Evolutionary conservation across 371 early-diverging fungal species (phyloP).

Genomic region (Nematocida sp.): DNA sequence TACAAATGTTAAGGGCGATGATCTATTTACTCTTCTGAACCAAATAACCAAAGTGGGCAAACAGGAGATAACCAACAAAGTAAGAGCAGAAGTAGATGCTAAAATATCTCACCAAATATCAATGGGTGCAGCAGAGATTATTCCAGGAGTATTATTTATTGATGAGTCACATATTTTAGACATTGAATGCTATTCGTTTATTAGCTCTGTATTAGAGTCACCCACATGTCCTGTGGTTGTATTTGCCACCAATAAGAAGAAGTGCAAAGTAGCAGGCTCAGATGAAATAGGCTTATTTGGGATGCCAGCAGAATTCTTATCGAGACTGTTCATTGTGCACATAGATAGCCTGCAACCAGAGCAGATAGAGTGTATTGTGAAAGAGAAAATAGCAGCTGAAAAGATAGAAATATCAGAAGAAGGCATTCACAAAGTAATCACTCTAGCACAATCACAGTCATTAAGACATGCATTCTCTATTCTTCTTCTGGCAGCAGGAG

Average conservation of each 20-base stretch:
- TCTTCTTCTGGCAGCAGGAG: slow-evolving; percentile 30
- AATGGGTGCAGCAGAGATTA: slow-evolving; percentile 48
- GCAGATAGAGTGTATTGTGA: slow-evolving; percentile 17
- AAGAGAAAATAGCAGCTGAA: slow-evolving; percentile 37
- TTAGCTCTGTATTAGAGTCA: slow-evolving; percentile 44
- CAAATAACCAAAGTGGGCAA: slow-evolving; percentile 28
- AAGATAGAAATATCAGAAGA: slow-evolving; percentile 17
- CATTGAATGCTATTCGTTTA: slow-evolving; percentile 48
- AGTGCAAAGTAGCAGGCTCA: background rate
- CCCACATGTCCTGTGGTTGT: slow-evolving; percentile 47
- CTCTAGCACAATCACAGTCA: slow-evolving; percentile 1
- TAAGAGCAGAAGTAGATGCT: slow-evolving; percentile 52
- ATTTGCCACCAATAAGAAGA: slow-evolving; percentile 46
- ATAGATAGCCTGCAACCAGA: background rate
- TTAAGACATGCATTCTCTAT: slow-evolving; percentile 35
- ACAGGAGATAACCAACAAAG: slow-evolving; percentile 47
- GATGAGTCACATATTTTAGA: slow-evolving; percentile 58
- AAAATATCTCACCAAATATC: slow-evolving; percentile 40
- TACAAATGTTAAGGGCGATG: slow-evolving; percentile 43
- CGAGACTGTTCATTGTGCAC: slow-evolving; percentile 34
- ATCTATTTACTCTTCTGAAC: slow-evolving; percentile 39
- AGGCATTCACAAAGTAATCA: slow-evolving; percentile 7
- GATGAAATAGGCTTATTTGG: slow-evolving; percentile 36
- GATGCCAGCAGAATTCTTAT: slow-evolving; percentile 43
- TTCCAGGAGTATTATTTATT: slow-evolving; percentile 56